Base-by-base conservation (phyloP, 164 flowering plant species). In the Kalanchoe fedtschenkoi region DNA sequence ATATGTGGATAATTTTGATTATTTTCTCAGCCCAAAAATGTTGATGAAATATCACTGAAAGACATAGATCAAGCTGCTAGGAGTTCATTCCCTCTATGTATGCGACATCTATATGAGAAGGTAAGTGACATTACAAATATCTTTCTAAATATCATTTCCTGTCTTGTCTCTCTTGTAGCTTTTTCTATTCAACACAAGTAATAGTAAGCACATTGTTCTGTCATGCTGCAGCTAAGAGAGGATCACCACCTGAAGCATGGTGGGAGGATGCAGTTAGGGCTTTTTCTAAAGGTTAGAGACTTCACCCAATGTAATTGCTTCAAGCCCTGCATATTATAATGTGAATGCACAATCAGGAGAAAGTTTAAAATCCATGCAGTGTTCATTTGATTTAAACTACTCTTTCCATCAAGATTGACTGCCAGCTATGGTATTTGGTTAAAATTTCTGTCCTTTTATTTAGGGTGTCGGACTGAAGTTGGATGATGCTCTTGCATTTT, bases 181-280 rank as follows among this genome's bases (percentile, higher is more conserved):
- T 24, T 0, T n/a, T 15, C 7, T 56, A 28, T 22, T 29, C 17
- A 63, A 22, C 57, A 39, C 26, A 66, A 65, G 19, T 56, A 22
- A 22, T 47, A 24, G 30, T 5, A 47, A 47, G 55, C 30, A 47
- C n/a, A 47, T 47, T 24, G 29, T 15, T 0, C 55, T 10, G 26
- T 47, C 4, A 1, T 9, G 26, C 14, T 71, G 74, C 85, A 90
- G 99, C 77, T 93, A 42, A 83, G 83, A 80, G 99, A 93, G 64
- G 96, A 93, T 72, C 99, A 93, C 77, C 96, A 93, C 78, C 76
- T 93, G 70, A 93, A 87, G 77, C 87, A 93, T 69, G 95, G 91
- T 73, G 97, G 97, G 56, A 85, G 97, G 74, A 87, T 90, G 96
- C 99, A 93, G 70, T 64, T 93, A 53, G 99, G 97, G 63, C 95